These are phyloP conservation scores for Tolypocladium amazonense DNA, from an alignment of 2,329 filamentous ascomycete genomes.

Conservation along the genomic window DNA sequence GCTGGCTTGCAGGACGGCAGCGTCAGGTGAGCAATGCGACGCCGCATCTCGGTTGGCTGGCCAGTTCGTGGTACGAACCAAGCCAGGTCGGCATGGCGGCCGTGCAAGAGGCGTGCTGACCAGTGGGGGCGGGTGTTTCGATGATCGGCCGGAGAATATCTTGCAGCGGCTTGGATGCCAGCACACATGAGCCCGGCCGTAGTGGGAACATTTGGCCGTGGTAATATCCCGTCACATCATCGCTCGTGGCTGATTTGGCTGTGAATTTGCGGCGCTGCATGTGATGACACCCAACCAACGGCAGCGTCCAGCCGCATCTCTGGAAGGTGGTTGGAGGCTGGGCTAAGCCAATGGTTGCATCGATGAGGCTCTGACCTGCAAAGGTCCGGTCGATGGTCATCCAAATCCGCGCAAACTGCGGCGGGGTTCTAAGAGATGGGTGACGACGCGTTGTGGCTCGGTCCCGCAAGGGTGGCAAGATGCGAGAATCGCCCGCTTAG, in stretches of 20 bases:
- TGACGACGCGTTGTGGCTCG: not conserved
- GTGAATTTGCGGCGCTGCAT: not conserved
- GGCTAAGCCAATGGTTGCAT: not conserved
- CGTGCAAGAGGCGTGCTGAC: not conserved
- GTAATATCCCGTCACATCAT: not conserved
- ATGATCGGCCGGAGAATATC: not conserved
- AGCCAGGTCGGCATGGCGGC: not conserved
- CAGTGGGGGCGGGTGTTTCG: not conserved
- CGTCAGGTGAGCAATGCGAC: slow-evolving; percentile 9
- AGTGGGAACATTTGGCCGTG: not conserved
- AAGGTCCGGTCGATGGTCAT: not conserved
- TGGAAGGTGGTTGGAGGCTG: not conserved
- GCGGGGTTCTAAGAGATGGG: not conserved
- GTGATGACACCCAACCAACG: not conserved
- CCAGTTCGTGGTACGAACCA: not conserved
- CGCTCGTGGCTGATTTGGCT: not conserved
- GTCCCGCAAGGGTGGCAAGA: not conserved
- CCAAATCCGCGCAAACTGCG: not conserved
- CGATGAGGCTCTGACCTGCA: not conserved
- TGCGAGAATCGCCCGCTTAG: not conserved
- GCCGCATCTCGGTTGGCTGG: not conserved
- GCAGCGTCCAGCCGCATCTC: not conserved
- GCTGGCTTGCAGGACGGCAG: slow-evolving; percentile 5
- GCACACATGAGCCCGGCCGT: not conserved
- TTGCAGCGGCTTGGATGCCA: not conserved